Evolutionary conservation across 768 basidiomycete species (phyloP).

Genomic region (Coprinopsis strossmayeri): DNA sequence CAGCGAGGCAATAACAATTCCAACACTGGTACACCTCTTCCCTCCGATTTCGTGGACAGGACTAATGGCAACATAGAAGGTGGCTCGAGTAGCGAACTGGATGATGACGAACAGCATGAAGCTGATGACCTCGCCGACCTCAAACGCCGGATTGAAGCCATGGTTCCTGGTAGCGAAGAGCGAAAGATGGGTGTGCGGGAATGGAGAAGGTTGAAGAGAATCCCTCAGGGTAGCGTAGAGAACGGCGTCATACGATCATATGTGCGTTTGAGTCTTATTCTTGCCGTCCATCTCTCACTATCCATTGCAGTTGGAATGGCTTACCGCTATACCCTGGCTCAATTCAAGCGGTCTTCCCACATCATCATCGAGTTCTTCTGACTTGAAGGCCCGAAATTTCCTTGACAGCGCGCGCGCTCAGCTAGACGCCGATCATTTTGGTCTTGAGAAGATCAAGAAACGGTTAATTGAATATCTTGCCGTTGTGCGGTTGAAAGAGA

Average conservation of each 20-base stretch:
- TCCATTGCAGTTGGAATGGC: conserved; percentile 74
- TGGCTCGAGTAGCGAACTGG: conserved; percentile 44
- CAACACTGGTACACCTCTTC: not conserved
- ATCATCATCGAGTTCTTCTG: conserved; percentile 8
- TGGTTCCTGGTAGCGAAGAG: conserved; percentile 70
- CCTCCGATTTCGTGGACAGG: conserved; percentile 12
- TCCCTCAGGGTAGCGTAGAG: conserved; percentile 88
- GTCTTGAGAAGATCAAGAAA: conserved; percentile 89
- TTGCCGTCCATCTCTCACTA: not conserved
- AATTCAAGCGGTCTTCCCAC: conserved; percentile 28
- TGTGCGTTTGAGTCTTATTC: conserved; percentile 35
- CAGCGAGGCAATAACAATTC: conserved; percentile 23
- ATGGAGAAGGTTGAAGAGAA: conserved; percentile 77
- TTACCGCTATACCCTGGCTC: conserved; percentile 82
- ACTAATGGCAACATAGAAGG: conserved; percentile 18
- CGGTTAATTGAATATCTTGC: conserved; percentile 89
- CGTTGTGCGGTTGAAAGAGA: conserved; percentile 60
- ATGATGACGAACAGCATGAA: conserved; percentile 76
- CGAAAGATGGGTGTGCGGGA: conserved; percentile 78
- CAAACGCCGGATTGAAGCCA: conserved; percentile 65
- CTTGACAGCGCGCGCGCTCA: conserved; percentile 66
- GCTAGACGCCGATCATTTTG: conserved; percentile 88
- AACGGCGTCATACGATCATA: conserved; percentile 83
- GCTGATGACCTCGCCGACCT: conserved; percentile 74
- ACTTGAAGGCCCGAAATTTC: conserved; percentile 50